phyloP scores from a whole-genome alignment of 2,329 filamentous ascomycete genomes.

The Fusarium praegraminearum region DNA sequence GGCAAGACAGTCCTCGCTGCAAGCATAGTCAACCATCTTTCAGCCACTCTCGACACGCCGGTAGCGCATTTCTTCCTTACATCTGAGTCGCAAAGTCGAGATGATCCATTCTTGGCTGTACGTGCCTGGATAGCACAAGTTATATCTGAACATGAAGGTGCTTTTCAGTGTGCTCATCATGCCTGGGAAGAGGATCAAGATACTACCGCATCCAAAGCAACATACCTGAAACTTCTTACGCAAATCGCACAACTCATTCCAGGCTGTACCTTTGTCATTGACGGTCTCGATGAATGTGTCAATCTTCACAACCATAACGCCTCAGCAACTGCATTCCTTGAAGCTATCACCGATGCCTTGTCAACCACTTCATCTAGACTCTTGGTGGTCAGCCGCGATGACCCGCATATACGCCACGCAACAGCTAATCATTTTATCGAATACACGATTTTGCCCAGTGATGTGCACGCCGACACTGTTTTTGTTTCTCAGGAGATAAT shows the following conservation, averaged over 20 bases:
- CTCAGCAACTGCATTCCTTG: conserved; percentile 38
- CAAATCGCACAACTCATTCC: conserved; percentile 34
- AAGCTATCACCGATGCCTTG: conserved; percentile 22
- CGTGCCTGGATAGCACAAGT: conserved; percentile 47
- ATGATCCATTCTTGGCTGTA: conserved; percentile 47
- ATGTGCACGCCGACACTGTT: conserved; percentile 44
- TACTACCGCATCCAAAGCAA: not conserved
- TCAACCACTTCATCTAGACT: conserved; percentile 36
- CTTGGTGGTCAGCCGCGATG: conserved; percentile 47
- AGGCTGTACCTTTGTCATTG: conserved; percentile 45
- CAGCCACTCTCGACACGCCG: not conserved
- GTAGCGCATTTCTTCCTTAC: conserved; percentile 53
- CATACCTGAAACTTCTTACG: conserved; percentile 32
- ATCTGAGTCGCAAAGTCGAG: conserved; percentile 43
- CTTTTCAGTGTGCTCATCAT: not conserved
- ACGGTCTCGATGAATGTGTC: conserved; percentile 54
- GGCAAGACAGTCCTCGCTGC: conserved; percentile 53
- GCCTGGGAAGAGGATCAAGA: not conserved
- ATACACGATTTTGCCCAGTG: conserved; percentile 20
- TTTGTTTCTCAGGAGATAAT: conserved; percentile 48
- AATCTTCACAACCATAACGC: not conserved
- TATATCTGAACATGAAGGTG: not conserved
- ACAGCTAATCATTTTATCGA: conserved; percentile 16
- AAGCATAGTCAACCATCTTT: conserved; percentile 46
- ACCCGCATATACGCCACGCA: conserved; percentile 40